Evolutionary conservation across 2,329 filamentous ascomycete species (phyloP).

Genomic region (Calonectria henricotiae): DNA sequence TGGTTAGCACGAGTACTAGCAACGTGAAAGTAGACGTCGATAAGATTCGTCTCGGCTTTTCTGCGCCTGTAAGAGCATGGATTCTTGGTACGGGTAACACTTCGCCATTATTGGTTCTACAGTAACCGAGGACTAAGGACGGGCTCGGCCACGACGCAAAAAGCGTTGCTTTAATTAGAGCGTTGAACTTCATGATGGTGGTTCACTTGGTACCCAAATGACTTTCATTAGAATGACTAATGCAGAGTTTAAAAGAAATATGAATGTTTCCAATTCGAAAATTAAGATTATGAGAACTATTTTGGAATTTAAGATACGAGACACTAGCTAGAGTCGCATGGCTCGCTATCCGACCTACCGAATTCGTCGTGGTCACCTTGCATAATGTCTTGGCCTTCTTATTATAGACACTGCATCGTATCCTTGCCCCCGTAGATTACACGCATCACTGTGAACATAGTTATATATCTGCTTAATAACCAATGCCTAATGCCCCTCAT

Average conservation of each 20-base stretch:
- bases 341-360: constrained; percentile 1
- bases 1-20: constrained; percentile 5
- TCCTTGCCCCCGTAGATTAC: not conserved
- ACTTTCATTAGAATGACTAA: not conserved
- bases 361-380: not conserved
- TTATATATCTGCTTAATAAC: not conserved
- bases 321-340: not conserved
- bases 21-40: constrained; percentile 13
- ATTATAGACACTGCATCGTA: not conserved
- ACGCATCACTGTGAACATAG: not conserved
- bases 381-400: constrained; percentile 5
- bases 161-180: not conserved
- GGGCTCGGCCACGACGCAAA: constrained; percentile 2
- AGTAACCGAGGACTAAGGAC: not conserved
- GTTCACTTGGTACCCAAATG: not conserved
- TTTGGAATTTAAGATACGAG: not conserved
- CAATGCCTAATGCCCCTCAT: too few species aligned
- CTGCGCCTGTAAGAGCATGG: not conserved
- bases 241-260: not conserved
- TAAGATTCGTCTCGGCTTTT: not conserved
- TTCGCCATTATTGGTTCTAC: constrained; percentile 8
- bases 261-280: not conserved
- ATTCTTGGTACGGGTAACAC: not conserved
- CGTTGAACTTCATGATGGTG: constrained; percentile 5
- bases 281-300: too few species aligned